Evolutionary conservation across 805 yeast genomes (phyloP), one percentile per base, ranked within the genome.

Genomic region (Cyberlindnera xishuangbannaensis): DNA sequence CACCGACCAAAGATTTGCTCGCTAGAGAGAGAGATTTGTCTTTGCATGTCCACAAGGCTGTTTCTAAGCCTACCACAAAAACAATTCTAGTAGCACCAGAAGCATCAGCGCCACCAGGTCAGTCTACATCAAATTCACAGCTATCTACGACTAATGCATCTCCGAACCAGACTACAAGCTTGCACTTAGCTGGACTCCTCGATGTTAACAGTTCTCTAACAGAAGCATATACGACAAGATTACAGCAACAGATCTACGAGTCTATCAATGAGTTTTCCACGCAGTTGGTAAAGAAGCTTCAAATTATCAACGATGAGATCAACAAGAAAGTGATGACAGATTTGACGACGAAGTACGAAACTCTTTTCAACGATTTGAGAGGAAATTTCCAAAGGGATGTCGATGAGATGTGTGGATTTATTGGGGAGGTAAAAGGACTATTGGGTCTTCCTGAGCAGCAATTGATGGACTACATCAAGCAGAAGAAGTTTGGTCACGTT

Each of bases 201-300:
- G n/a, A n/a, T n/a, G n/a, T n/a, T n/a, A n/a, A n/a, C n/a, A n/a
- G n/a, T n/a, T n/a, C n/a, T n/a, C n/a, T 38, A 18, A 44, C 45
- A 2, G 50, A 50, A 24, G 57, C 61, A 2, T 59, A 61, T 26
- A 62, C 69, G 2, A 51, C 53, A 21, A 51, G 53, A 12, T 38
- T 64, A 16, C 66, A 63, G 35, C 48, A 53, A 14, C 66, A 63
- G 36, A 64, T 64, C 7, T 50, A 37, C 31, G 50, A 48, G 9
- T 62, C 68, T 0, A 55, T 64, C 14, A 37, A 46, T 4, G 33
- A 38, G 4, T 64, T 63, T 39, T 55, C 67, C 1, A 47, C 52
- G n/a, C 61, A 59, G 23, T 39, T 64, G 28, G 47, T 51, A 1
- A 44, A 47, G 14, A 64, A 62, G 40, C 55, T 64, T 25, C 45